Base-by-base conservation (phyloP, 768 basidiomycete genomes). In the Boletus rubroflammeus region DNA sequence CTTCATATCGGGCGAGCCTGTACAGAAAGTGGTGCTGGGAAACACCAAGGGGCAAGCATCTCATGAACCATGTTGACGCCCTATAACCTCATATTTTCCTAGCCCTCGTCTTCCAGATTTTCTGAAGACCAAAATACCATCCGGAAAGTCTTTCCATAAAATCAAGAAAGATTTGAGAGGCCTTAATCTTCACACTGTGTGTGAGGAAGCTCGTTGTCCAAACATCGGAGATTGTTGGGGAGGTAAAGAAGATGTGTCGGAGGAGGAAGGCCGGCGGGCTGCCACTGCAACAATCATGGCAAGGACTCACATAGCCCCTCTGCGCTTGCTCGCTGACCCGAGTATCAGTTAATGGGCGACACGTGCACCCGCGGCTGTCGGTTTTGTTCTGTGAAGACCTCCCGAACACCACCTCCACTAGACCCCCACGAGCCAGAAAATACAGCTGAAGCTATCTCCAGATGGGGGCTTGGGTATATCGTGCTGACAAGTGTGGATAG, bases 171-270 rank as follows among this genome's bases (percentile, higher is more conserved):
- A 99, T 71, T 78, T 99, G 14, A 79, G 97, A 49, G 96, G 95
- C 2, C 80, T 99, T 2, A 83, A 83, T 8, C 76, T 99, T 45
- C 93, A 97, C 65, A 99, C 97, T 0, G 97, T 99, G 2, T 99
- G 97, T 65, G 97, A 99, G 72, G 97, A 99, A 70, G 97, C 97
- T 34, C 81, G 95, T 58, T 99, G 97, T 76, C 97, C 97, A 0
- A 99, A 99, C 65, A 98, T 99, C 52, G 97, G 96, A n/a, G 96
- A 98, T 66, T 99, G 97, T 65, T 99, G 97, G 97, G 93, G 97
- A 39, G 94, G 94, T 9, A 86, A 85, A 63, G 76, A 81, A 31
- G 81, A 78, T 45, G 76, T 71, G 39, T 83, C 81, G 7, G 84
- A 85, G 49, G 81, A 80, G 54, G 88, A 90, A 51, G 86, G 84